Evolutionary conservation across 495 filamentous ascomycete genomes (phyloP).

Genomic region (Lichenothelia convexa): DNA sequence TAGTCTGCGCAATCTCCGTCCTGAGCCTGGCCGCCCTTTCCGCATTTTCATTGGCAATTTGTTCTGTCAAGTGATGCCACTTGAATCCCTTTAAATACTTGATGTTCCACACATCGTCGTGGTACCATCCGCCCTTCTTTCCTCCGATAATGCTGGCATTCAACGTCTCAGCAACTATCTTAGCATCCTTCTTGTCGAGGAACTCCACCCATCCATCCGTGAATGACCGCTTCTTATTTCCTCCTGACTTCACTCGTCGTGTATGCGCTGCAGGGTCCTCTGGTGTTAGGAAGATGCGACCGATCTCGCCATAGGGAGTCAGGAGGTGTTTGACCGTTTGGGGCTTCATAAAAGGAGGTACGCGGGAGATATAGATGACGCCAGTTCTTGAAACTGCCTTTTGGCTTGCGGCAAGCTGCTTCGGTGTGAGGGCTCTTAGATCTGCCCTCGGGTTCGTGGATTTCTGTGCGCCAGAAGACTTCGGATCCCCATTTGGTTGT

Average conservation of each 20-base stretch:
- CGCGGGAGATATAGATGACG: slow-evolving; percentile 73
- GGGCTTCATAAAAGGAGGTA: slow-evolving; percentile 92
- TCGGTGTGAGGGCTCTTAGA: slow-evolving; percentile 34
- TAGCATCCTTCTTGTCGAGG: slow-evolving; percentile 54
- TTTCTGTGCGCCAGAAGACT: slow-evolving; percentile 7
- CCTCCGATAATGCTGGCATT: slow-evolving; percentile 73
- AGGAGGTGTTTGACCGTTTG: slow-evolving; percentile 60
- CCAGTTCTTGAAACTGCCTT: slow-evolving; percentile 46
- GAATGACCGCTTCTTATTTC: slow-evolving; percentile 76
- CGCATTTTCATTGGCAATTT: slow-evolving; percentile 63
- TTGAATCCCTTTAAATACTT: slow-evolving; percentile 74
- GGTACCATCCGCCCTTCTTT: slow-evolving; percentile 73
- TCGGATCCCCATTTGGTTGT: neutral
- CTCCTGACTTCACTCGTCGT: slow-evolving; percentile 42
- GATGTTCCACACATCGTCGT: slow-evolving; percentile 82
- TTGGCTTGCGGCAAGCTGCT: slow-evolving; percentile 39
- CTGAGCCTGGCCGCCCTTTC: slow-evolving; percentile 63
- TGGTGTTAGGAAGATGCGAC: slow-evolving; percentile 69
- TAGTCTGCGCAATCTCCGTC: slow-evolving; percentile 59
- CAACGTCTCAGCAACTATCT: slow-evolving; percentile 63
- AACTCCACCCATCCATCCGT: slow-evolving; percentile 95
- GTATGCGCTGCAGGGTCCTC: slow-evolving; percentile 46
- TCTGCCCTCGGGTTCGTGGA: too few relatives aligned
- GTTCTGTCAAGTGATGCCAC: slow-evolving; percentile 51
- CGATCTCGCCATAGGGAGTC: slow-evolving; percentile 44